These are phyloP conservation scores for Aureobasidium uvarum DNA, from an alignment of 2,329 filamentous ascomycete genomes.

Conservation along the genomic window DNA sequence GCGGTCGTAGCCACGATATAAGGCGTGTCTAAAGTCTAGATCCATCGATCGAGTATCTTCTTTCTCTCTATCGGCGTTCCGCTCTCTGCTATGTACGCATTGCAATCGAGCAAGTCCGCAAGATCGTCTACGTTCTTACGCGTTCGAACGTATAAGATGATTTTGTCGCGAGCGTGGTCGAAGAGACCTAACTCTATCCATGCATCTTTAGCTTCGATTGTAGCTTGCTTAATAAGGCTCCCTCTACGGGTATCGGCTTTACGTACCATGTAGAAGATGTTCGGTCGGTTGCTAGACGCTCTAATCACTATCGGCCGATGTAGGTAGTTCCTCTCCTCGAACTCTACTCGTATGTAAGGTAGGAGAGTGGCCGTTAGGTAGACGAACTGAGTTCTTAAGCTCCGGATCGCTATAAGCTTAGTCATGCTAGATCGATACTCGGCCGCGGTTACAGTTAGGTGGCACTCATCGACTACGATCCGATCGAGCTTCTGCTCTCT, in stretches of 20 bases:
- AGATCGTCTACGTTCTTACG: neutral
- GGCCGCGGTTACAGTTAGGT: neutral
- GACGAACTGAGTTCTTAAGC: neutral
- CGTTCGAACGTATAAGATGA: neutral
- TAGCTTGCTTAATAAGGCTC: neutral
- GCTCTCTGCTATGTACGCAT: neutral
- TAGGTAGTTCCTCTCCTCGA: neutral
- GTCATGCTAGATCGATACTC: neutral
- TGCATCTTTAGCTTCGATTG: neutral
- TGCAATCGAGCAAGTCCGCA: neutral
- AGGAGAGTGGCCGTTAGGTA: neutral
- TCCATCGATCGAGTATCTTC: neutral
- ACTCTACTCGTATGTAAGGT: neutral
- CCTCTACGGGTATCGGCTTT: neutral
- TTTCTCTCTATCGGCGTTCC: neutral
- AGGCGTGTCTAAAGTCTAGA: neutral
- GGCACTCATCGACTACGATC: neutral
- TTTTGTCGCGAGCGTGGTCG: neutral
- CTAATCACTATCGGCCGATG: neutral
- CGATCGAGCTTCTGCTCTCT: neutral
- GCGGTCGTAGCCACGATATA: neutral
- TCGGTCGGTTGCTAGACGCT: neutral
- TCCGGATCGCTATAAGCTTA: neutral
- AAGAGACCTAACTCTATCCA: neutral
- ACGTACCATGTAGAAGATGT: conserved; percentile 1